Conservation (phyloP, 225 moss, liverwort and hornwort genomes). For the Bryoerythrophyllum caledonicum region DNA sequence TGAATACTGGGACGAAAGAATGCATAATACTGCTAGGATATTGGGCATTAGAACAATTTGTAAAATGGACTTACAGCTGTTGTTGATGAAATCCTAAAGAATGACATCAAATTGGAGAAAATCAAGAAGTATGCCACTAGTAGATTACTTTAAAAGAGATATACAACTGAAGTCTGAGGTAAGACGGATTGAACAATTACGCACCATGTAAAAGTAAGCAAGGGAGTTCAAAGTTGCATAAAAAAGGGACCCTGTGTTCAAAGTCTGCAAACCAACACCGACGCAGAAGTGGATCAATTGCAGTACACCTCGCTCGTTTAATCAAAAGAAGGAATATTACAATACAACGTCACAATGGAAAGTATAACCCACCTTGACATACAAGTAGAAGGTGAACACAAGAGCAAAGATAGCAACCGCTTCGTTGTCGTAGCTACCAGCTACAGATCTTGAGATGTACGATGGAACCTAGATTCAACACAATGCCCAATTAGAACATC, state of each 20-base stretch:
- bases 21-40: not conserved
- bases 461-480: slow-evolving; percentile 79
- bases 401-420: slow-evolving; percentile 98
- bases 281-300: not conserved
- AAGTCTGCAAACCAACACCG: slow-evolving; percentile 64
- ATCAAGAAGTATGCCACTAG: not conserved
- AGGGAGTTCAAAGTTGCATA: slow-evolving; percentile 92
- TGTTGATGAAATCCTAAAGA: not conserved
- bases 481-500: slow-evolving; percentile 24
- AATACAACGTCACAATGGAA: not conserved
- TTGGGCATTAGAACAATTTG: not conserved
- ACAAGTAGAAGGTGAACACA: slow-evolving; percentile 90
- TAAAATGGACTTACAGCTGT: not conserved
- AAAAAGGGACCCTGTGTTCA: slow-evolving; percentile 97
- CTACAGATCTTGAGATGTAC: slow-evolving; percentile 96
- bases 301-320: not conserved
- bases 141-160: slow-evolving; percentile 4
- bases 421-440: slow-evolving; percentile 98
- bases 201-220: slow-evolving; percentile 98
- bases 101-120: slow-evolving; percentile 7
- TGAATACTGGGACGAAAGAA: slow-evolving; percentile 21
- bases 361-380: slow-evolving; percentile 72
- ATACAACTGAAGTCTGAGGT: not conserved
- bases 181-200: not conserved
- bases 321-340: not conserved